These are phyloP conservation scores for Plasmodium ovale DNA, from an alignment of 169 alveolate species.

Conservation along the genomic window DNA sequence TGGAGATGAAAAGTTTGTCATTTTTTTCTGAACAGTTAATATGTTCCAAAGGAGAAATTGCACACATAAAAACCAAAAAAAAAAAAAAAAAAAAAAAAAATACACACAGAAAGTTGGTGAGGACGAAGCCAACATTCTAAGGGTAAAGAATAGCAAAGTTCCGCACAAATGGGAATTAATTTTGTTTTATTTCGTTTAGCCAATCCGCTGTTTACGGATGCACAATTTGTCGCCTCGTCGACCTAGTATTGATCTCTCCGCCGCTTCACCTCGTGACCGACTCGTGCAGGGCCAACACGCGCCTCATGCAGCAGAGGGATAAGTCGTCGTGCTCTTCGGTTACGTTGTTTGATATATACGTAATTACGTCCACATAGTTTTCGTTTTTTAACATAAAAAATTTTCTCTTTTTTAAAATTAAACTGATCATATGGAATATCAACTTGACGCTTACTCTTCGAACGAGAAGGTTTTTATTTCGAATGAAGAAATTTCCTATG, in stretches of 20 bases:
- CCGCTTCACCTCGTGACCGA: not conserved
- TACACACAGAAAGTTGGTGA: not conserved
- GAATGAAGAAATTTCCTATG: constrained; percentile 11
- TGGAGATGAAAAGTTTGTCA: not conserved
- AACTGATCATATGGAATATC: constrained; percentile 29
- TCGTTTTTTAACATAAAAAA: constrained; percentile 33
- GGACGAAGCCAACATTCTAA: not conserved
- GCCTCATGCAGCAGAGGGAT: constrained; percentile 13
- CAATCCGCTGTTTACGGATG: no score
- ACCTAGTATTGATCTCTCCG: not conserved
- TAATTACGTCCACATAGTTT: constrained; percentile 30
- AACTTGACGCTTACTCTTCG: constrained; percentile 32
- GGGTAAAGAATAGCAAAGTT: not conserved
- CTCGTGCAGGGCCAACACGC: constrained; percentile 1
- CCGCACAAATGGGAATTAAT: not conserved
- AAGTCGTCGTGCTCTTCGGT: not conserved
- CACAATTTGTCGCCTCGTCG: not conserved
- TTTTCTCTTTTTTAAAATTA: constrained; percentile 40
- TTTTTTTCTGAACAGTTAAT: not conserved
- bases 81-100: constrained; percentile 1
- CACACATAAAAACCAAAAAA: not conserved
- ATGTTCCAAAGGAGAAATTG: not conserved
- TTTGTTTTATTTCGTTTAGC: no score
- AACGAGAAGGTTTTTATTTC: constrained; percentile 2
- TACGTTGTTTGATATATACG: constrained; percentile 15